A percentile compares a stretch with the other conserved stretches of the same genome.
phyloP scores from a whole-genome alignment of 768 basidiomycete species.

The Suillus cothurnatus region DNA sequence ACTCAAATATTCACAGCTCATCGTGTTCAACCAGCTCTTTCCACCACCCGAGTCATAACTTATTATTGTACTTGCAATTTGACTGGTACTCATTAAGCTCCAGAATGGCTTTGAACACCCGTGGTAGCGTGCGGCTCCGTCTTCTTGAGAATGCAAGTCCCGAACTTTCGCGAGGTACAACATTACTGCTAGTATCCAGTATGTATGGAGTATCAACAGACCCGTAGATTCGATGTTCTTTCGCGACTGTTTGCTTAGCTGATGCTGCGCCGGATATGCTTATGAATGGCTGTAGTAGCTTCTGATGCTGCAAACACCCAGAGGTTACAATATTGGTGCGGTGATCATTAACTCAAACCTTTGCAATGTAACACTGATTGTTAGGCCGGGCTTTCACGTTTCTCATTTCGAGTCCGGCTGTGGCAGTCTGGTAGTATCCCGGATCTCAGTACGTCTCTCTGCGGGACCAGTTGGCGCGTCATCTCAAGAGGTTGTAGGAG shows the following conservation, averaged over 20 bases:
- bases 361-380: too few relatives aligned
- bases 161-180: background rate
- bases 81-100: slow-evolving; percentile 28
- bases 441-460: slow-evolving; percentile 34
- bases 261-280: background rate
- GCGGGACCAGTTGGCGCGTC: slow-evolving; percentile 39
- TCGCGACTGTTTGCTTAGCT: background rate
- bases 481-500: slow-evolving; percentile 34
- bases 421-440: background rate
- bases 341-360: too few relatives aligned
- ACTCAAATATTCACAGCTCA: background rate
- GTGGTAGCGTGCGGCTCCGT: slow-evolving; percentile 3
- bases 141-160: background rate
- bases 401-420: background rate
- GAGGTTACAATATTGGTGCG: too few relatives aligned
- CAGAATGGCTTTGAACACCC: slow-evolving; percentile 40
- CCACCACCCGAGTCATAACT: background rate
- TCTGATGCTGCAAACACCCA: background rate
- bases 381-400: too few relatives aligned
- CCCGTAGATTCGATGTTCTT: background rate
- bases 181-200: background rate
- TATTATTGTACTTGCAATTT: slow-evolving; percentile 16
- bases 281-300: too few relatives aligned
- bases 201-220: background rate
- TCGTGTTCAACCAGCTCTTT: background rate